Evolutionary conservation across 495 filamentous ascomycete genomes (phyloP), one percentile per base, ranked within the genome.

Genomic region (Trichoderma asperelloides): DNA sequence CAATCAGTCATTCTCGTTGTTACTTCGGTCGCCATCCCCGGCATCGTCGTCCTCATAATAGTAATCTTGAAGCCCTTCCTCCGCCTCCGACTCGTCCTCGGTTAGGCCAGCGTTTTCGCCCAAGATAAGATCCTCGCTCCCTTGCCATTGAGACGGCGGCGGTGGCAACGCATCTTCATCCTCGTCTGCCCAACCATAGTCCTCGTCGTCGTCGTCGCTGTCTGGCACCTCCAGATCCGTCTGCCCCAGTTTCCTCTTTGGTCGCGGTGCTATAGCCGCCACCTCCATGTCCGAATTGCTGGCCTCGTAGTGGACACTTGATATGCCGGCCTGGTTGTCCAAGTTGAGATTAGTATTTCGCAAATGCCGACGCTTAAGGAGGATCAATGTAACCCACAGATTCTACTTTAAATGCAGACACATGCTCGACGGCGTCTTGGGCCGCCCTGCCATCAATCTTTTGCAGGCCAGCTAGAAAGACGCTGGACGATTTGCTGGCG

Each of bases 91-190:
- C 18, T 65, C 63, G 33, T 65, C 64, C 13, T 65, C 64, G 64
- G 40, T 65, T 49, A 45, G 23, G 27, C 41, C 64, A 18, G 43
- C 43, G 15, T 65, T 43, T 41, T 74, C 78, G 15, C 71, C 70
- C 15, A 83, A 75, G 28, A 83, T 69, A 39, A 83, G 71, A 64
- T 83, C 81, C 67, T 83, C 81, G 68, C 81, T 83, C 33, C 81
- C 81, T 70, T 83, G 80, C 81, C 80, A 82, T 68, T 82, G 81
- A 12, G 80, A 79, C 21, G 80, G 80, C 75, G 78, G 78, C 1
- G 69, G 73, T 15, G 80, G 80, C 66, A 81, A 70, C 33, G 74
- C 73, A n/a, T 72, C 74, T 43, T 83, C 79, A 47, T 83, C 78
- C 9, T 80, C 79, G n/a, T 78, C 76, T 18, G 77, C 73, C 80